These are phyloP conservation scores for Penicillium argentinense DNA, from an alignment of 495 filamentous ascomycete species.

Conservation along the genomic window DNA sequence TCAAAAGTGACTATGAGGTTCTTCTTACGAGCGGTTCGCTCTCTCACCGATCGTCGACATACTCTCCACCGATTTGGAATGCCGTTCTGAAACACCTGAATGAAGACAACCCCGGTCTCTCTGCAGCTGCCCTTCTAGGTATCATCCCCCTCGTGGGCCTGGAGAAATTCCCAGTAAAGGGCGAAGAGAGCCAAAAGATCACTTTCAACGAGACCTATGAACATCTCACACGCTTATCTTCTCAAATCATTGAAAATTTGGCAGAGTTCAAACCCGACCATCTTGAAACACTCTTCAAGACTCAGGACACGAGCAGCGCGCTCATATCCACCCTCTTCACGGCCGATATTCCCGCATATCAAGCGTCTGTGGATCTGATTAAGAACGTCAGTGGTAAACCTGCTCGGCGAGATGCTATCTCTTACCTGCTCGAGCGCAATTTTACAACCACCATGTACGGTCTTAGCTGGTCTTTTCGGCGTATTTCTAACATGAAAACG, in stretches of 20 bases:
- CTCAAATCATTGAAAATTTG: constrained; percentile 71
- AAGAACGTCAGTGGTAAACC: constrained; percentile 73
- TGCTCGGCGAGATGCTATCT: constrained; percentile 71
- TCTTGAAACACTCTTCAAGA: constrained; percentile 63
- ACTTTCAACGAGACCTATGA: constrained; percentile 75
- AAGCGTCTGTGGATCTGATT: constrained; percentile 74
- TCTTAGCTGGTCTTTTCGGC: constrained; percentile 59
- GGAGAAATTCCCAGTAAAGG: constrained; percentile 64
- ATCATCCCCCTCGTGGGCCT: constrained; percentile 66
- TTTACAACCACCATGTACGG: constrained; percentile 62
- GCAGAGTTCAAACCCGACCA: constrained; percentile 67
- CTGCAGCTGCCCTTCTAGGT: constrained; percentile 68
- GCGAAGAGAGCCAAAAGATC: constrained; percentile 50
- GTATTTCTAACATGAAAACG: constrained; percentile 55
- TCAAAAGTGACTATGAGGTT: constrained; percentile 68
- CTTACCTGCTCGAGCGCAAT: constrained; percentile 62
- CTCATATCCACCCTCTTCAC: constrained; percentile 69
- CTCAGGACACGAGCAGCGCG: constrained; percentile 60
- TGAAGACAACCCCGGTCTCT: constrained; percentile 61
- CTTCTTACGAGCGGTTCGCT: constrained; percentile 58
- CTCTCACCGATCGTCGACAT: constrained; percentile 64
- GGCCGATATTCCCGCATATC: constrained; percentile 66
- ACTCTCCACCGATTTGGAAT: constrained; percentile 73
- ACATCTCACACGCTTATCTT: constrained; percentile 66
- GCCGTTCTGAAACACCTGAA: constrained; percentile 67